phyloP scores from a whole-genome alignment of 2,329 filamentous ascomycete species.

The Chalaropsis thielavioides region DNA sequence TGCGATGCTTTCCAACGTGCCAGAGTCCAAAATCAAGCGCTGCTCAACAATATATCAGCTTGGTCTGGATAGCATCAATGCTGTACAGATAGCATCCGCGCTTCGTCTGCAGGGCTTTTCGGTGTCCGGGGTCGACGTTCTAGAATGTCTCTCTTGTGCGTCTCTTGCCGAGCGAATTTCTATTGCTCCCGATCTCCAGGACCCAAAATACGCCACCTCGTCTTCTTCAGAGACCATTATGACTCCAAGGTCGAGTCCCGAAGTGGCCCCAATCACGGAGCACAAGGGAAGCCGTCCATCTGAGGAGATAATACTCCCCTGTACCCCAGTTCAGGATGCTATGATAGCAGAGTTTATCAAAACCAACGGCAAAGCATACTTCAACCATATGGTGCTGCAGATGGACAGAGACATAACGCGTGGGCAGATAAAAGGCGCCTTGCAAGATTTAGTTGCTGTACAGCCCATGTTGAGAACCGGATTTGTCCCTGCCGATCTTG shows the following conservation, averaged over 20 bases:
- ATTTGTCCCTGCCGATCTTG: slow-evolving; percentile 40
- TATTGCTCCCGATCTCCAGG: not conserved
- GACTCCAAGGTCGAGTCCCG: slow-evolving; percentile 9
- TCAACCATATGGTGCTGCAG: slow-evolving; percentile 53
- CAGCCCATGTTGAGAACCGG: slow-evolving; percentile 67
- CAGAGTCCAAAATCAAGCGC: slow-evolving; percentile 36
- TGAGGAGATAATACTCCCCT: slow-evolving; percentile 26
- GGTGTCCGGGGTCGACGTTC: slow-evolving; percentile 57
- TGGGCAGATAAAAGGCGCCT: slow-evolving; percentile 39
- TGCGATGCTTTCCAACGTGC: slow-evolving; percentile 41
- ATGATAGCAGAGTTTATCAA: slow-evolving; percentile 63
- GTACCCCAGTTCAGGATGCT: slow-evolving; percentile 63
- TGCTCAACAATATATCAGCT: slow-evolving; percentile 68
- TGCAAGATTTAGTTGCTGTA: slow-evolving; percentile 36
- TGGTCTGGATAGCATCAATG: slow-evolving; percentile 85
- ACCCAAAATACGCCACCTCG: not conserved
- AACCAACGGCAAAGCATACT: slow-evolving; percentile 53
- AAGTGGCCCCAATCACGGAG: not conserved
- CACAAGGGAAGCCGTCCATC: not conserved
- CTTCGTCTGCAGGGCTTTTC: slow-evolving; percentile 45
- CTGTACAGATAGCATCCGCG: slow-evolving; percentile 57
- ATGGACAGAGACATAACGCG: slow-evolving; percentile 30
- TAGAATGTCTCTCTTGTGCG: slow-evolving; percentile 30
- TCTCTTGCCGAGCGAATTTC: not conserved
- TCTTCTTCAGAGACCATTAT: not conserved